Base-by-base conservation (phyloP, 2,329 filamentous ascomycete genomes). In the Neonectria neomacrospora region DNA sequence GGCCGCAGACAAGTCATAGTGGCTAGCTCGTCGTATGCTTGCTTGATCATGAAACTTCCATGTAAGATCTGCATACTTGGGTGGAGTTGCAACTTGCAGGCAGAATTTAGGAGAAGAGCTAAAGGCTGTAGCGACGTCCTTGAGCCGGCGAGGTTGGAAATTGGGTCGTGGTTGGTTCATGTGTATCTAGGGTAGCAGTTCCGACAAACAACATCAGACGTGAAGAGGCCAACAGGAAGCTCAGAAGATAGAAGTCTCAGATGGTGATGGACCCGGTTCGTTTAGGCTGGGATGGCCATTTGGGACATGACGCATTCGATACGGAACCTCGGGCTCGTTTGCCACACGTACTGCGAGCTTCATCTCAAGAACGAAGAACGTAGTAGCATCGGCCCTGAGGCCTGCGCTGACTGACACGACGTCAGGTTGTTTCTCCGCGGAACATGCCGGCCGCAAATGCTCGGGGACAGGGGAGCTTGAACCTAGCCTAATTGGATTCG, bases 231-330 rank as follows among this genome's bases (percentile, higher is more conserved):
- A 53, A 45, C 30, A 28, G n/a, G 39, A 53, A 37, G 26, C 18
- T 26, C 18, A 22, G 23, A 52, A 41, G n/a, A 9, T 18, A 30
- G 23, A 52, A 37, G 26, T 30, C 16, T 23, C 20, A 45, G 16
- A 53, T 59, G 48, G 11, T 39, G 48, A 59, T 59, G 39, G 37
- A 45, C 45, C 20, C 18, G 41, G n/a, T 30, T 52, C 37, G 34
- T 37, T 32, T 51, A 20, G 18, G 45, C 34, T 42, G 41, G 34
- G 54, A 2, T 5, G 12, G 10, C 14, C 34, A n/a, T n/a, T n/a
- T n/a, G n/a, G n/a, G 16, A 0, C 7, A 32, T 12, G 16, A 9
- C n/a, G n/a, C n/a, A 37, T n/a, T 8, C 7, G 34, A n/a, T 2
- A 5, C 16, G 7, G 14, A 14, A 14, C 3, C 6, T n/a, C 12